phyloP scores from a whole-genome alignment of 306 rosid species.

The Cucumis melo region DNA sequence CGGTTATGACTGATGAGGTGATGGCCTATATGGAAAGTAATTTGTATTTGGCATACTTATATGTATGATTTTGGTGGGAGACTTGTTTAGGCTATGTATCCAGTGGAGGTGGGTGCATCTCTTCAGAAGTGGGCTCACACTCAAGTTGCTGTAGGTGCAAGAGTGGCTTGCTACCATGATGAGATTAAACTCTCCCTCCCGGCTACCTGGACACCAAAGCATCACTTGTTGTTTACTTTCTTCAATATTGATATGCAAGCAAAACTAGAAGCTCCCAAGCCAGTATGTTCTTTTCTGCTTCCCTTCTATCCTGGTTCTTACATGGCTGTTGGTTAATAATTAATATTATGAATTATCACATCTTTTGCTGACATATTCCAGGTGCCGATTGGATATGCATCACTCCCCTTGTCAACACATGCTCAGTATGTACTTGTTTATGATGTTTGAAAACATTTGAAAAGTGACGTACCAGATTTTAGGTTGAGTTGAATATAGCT shows the following conservation, averaged over 20 bases:
- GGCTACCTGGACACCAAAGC: slow-evolving; percentile 85
- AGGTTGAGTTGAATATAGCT: background rate
- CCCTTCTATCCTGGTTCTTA: background rate
- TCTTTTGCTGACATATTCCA: slow-evolving; percentile 23
- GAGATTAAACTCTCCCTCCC: slow-evolving; percentile 94
- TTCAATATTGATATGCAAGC: slow-evolving; percentile 92
- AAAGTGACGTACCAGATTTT: background rate
- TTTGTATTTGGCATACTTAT: background rate
- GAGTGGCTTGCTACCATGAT: slow-evolving; percentile 68
- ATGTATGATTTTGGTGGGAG: slow-evolving; percentile 5
- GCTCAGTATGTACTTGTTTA: slow-evolving; percentile 65
- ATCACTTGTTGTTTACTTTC: slow-evolving; percentile 82
- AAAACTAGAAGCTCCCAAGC: slow-evolving; percentile 86
- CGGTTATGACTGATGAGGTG: background rate
- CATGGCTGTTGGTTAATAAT: background rate
- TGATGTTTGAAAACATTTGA: background rate
- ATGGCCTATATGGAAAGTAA: background rate
- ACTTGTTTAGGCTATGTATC: slow-evolving; percentile 65
- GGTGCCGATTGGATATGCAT: slow-evolving; percentile 81
- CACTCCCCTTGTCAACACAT: slow-evolving; percentile 86
- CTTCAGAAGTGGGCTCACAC: slow-evolving; percentile 77
- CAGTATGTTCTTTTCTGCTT: slow-evolving; percentile 34
- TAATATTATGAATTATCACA: background rate
- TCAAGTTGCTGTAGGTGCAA: slow-evolving; percentile 84
- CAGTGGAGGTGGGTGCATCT: slow-evolving; percentile 57